Percentiles rank a stretch among this genome's conserved stretches.
These are phyloP conservation scores for Pythium pyrilobum DNA, from an alignment of 352 stramenopile species.

Conservation along the genomic window DNA sequence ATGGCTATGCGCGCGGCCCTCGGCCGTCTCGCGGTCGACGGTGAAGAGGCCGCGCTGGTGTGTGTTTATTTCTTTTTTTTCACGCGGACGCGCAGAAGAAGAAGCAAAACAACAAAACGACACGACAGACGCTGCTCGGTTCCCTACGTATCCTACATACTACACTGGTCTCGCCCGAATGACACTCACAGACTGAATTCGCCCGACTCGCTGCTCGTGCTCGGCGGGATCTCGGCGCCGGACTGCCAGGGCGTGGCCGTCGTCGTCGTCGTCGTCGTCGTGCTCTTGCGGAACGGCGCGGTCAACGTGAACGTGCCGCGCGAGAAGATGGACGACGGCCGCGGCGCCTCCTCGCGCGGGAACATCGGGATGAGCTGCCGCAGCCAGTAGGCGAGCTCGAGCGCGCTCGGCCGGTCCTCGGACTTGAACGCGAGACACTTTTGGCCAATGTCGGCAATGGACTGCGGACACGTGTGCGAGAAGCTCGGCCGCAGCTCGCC, in stretches of 20 bases:
- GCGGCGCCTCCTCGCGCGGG: constrained; percentile 3
- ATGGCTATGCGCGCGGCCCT: too few relatives aligned
- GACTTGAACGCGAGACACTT: constrained; percentile 21
- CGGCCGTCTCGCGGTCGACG: too few relatives aligned
- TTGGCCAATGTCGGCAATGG: constrained; percentile 16
- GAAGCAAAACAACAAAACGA: too few relatives aligned
- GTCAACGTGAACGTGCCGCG: constrained; percentile 4
- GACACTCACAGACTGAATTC: constrained; percentile 11
- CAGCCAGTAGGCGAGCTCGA: constrained; percentile 12
- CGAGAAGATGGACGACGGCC: constrained; percentile 15
- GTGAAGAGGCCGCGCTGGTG: too few relatives aligned
- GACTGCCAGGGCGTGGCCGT: not conserved
- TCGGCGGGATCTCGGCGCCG: constrained; percentile 1
- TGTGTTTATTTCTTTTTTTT: too few relatives aligned
- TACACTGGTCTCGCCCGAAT: too few relatives aligned
- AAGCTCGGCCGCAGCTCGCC: constrained; percentile 20
- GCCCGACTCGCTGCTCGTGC: not conserved
- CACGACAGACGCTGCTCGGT: too few relatives aligned
- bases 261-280: not conserved
- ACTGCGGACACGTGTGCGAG: constrained; percentile 11
- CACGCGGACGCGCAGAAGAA: too few relatives aligned
- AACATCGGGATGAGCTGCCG: constrained; percentile 17
- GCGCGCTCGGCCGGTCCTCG: constrained; percentile 8
- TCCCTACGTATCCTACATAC: too few relatives aligned
- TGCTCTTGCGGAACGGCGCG: constrained; percentile 8